Evolutionary conservation across 2,329 filamentous ascomycete genomes (phyloP).

Genomic region (Diaporthe amygdali): DNA sequence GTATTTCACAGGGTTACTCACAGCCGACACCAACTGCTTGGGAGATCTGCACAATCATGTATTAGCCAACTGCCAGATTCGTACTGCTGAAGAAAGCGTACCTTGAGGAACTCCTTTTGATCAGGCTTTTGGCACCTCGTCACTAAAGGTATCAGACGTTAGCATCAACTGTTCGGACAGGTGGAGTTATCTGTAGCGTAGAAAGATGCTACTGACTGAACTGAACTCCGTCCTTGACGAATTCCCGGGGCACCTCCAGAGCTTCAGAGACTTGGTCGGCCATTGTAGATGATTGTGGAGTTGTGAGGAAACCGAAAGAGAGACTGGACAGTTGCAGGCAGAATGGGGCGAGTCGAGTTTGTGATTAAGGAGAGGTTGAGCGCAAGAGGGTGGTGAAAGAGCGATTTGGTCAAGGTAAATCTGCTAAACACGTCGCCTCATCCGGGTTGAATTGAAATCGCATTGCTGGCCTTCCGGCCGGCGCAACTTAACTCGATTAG

Average conservation of each 20-base stretch:
- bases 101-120: conserved; percentile 59
- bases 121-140: conserved; percentile 44
- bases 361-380: not conserved
- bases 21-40: conserved; percentile 69
- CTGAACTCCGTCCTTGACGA: conserved; percentile 65
- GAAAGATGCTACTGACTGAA: conserved; percentile 53
- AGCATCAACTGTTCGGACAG: conserved; percentile 12
- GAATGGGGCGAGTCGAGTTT: not conserved
- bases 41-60: conserved; percentile 39
- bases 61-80: not conserved
- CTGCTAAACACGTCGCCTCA: conserved; percentile 26
- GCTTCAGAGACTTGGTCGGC: conserved; percentile 74
- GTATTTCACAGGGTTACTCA: conserved; percentile 13
- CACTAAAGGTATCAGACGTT: conserved; percentile 18
- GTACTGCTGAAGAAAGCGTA: conserved; percentile 31
- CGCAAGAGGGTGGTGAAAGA: not conserved
- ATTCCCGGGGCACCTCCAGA: conserved; percentile 71
- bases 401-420: conserved; percentile 1
- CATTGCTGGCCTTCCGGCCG: conserved; percentile 25
- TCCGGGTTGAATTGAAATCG: conserved; percentile 18
- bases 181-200: conserved; percentile 53
- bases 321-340: not conserved
- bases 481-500: not conserved
- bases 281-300: conserved; percentile 46
- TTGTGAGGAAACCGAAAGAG: not conserved